phyloP scores from a whole-genome alignment of 768 basidiomycete genomes.

The Leccinellum rugosiceps region DNA sequence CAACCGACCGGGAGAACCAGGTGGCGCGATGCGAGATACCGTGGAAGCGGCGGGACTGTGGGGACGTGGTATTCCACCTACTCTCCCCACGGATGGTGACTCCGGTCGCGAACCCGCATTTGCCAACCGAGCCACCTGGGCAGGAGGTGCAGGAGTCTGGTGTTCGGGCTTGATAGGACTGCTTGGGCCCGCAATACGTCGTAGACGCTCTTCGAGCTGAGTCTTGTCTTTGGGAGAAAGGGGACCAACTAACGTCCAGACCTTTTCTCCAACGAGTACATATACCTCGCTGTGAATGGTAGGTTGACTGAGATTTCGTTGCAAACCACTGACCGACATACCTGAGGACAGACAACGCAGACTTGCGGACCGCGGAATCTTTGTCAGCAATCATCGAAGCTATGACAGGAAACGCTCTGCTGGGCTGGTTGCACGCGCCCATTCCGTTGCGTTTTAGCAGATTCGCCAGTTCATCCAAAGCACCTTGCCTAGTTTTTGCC shows the following conservation, averaged over 20 bases:
- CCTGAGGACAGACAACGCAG: conserved; percentile 81
- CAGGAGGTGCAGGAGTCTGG: conserved; percentile 41
- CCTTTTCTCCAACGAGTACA: conserved; percentile 76
- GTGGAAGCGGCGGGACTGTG: conserved; percentile 43
- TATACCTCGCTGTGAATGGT: conserved; percentile 66
- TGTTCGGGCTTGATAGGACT: conserved; percentile 38
- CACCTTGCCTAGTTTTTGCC: conserved; percentile 85
- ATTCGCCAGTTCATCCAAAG: conserved; percentile 75
- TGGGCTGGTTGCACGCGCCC: conserved; percentile 69
- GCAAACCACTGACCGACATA: conserved; percentile 32
- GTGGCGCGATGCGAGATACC: conserved; percentile 40
- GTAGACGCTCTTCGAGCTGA: conserved; percentile 85
- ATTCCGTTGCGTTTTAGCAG: conserved; percentile 82
- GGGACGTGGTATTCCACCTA: conserved; percentile 45
- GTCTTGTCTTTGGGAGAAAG: conserved; percentile 87
- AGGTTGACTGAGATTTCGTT: conserved; percentile 5
- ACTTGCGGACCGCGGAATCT: conserved; percentile 85
- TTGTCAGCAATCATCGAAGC: conserved; percentile 84
- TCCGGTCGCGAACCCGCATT: conserved; percentile 44
- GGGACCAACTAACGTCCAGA: conserved; percentile 75
- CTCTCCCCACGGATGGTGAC: conserved; percentile 43
- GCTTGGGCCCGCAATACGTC: conserved; percentile 72
- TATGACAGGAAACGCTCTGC: conserved; percentile 74
- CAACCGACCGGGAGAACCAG: conserved; percentile 39
- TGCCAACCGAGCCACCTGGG: conserved; percentile 53